A percentile compares a stretch with the other conserved stretches of the same genome.
phyloP scores from a whole-genome alignment of 148 eudicot species.

The Suaeda aralocaspica region DNA sequence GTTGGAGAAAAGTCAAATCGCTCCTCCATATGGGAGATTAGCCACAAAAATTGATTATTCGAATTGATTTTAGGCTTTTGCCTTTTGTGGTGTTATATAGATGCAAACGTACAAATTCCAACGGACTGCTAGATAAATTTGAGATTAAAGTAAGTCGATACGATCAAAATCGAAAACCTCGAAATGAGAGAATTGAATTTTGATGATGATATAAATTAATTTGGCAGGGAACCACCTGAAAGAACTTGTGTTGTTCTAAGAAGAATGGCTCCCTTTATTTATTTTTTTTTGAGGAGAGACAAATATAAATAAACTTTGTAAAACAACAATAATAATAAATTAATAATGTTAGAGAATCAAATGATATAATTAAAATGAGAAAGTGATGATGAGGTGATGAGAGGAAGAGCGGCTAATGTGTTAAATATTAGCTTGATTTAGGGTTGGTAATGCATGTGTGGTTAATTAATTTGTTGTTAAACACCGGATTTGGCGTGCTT shows the following conservation, averaged over 20 bases:
- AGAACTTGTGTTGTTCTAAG: background rate
- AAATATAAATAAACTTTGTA: background rate
- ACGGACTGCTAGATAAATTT: too few relatives aligned
- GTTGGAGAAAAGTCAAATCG: constrained; percentile 10
- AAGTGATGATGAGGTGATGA: too few relatives aligned
- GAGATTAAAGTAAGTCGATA: too few relatives aligned
- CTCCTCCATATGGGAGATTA: constrained; percentile 23
- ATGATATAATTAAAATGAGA: too few relatives aligned
- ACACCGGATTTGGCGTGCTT: background rate
- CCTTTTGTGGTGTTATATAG: too few relatives aligned
- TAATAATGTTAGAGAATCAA: background rate
- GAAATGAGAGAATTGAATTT: too few relatives aligned
- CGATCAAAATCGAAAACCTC: too few relatives aligned
- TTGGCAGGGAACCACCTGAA: too few relatives aligned
- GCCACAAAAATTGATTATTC: too few relatives aligned
- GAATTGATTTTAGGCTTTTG: too few relatives aligned
- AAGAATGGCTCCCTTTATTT: background rate
- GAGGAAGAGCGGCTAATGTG: constrained; percentile 12
- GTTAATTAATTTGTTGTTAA: background rate
- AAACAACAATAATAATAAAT: background rate
- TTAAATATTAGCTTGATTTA: background rate
- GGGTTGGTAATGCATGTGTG: background rate
- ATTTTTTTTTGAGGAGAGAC: background rate
- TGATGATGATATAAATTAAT: too few relatives aligned
- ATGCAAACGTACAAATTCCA: too few relatives aligned